Evolutionary conservation across 2,329 filamentous ascomycete species (phyloP), one percentile per base, ranked within the genome.

Genomic region (Microcyclospora pomicola): DNA sequence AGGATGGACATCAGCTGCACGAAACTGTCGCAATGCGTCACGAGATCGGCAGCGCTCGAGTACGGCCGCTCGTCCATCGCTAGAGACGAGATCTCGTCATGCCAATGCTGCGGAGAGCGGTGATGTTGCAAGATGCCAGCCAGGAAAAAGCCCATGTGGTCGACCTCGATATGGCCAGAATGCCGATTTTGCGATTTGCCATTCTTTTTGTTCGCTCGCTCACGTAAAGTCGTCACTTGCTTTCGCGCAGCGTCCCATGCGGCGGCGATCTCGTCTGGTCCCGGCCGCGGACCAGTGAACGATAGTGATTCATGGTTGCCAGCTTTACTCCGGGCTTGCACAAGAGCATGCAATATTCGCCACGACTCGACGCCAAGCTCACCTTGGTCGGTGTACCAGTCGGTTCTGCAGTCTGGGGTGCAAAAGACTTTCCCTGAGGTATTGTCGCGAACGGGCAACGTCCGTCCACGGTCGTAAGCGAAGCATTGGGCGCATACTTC

Each of bases 401-500:
- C 35, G 2, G 39, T 36, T 24, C 53, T 51, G 43, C 66, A 69
- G 2, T 45, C 42, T 5, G 41, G 34, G 0, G 51, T 51, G 49
- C 66, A 69, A 37, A 67, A 69, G 0, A 59, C 61, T 42, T 65
- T 64, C 2, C 63, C 63, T 15, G 59, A 50, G 2, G 41, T 46
- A 33, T 49, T 43, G 29, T 65, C 59, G 12, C 61, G 56, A 5
- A 66, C 49, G 5, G 49, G 49, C 40, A 65, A 48, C 32, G 59
- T 60, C 2, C 62, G 54, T 1, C 66, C 66, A 15, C 59, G 52
- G 24, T 67, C 59, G 48, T 68, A 69, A 14, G 41, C 38, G 39
- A 69, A 68, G 48, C 66, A 69, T 16, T 61, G 53, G 0, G 59
- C 64, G 50, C 66, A 69, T 9, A 68, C 65, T 52, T 69, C 66